Evolutionary conservation across 2,329 filamentous ascomycete genomes (phyloP), one percentile per base, ranked within the genome.

Genomic region (Thyridium curvatum): DNA sequence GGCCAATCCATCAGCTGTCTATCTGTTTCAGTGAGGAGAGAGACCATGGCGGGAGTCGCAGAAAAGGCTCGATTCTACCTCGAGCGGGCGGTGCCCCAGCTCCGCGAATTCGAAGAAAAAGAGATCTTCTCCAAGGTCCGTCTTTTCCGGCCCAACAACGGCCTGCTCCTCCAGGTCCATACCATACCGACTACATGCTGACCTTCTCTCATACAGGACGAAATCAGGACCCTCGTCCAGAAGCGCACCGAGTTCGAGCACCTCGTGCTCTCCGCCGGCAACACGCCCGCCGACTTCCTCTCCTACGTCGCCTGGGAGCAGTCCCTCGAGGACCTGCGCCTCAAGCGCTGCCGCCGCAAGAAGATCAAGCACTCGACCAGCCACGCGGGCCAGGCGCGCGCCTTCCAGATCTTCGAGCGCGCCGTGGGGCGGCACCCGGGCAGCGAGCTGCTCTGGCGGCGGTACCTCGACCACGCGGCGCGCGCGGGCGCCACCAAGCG

Each of bases 21-120:
- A 26, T 30, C n/a, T 4, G 16, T 18, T 10, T 2, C 8, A 12
- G 12, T 15, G 4, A 10, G 26, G 12, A 14, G 4, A 10, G 26
- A 41, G 37, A 48, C 37, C 43, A 94, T 95, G 88, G 78, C 89
- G 2, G 84, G 80, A 32, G 83, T 93, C 42, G 84, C 86, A 46
- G 93, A 97, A 56, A 97, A 96, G 65, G 93, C 91, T 40, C 86
- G 91, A 42, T 97, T 91, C 65, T 96, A 86, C 63, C 77, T 97
- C 47, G 93, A 98, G 68, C 84, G 91, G 51, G 84, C 86, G 3
- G 86, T 96, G 32, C 88, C 90, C 13, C 90, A 97, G 61, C 76
- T 98, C 41, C 87, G 89, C 46, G 89, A 95, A 54, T 94, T 88
- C 61, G 86, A 94, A 63, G 79, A 86, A 48, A 96, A 95, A 62